Conservation (phyloP, 2,329 filamentous ascomycete species). For the Trichoderma polysporum region DNA sequence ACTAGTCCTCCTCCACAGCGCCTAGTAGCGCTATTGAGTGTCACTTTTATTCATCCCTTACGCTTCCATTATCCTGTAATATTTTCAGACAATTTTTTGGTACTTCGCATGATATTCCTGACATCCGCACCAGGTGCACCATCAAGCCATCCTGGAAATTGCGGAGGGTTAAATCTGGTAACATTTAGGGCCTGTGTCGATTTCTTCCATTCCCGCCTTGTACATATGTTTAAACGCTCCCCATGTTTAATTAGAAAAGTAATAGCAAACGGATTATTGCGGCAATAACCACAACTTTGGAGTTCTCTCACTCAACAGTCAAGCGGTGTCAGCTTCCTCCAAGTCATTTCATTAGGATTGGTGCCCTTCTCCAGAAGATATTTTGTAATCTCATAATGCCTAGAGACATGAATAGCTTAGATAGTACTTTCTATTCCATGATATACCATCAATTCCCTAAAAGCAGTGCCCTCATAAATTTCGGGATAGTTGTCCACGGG, state of each 20-base stretch:
- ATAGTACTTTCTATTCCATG: no score
- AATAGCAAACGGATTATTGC: not conserved
- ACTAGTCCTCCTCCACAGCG: no score
- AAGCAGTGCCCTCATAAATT: not conserved
- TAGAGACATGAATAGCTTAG: not conserved
- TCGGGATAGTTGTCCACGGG: accelerated
- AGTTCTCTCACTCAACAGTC: not conserved
- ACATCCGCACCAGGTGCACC: not conserved
- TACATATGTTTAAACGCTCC: not conserved
- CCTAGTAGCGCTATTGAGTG: no score
- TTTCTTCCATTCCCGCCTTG: not conserved
- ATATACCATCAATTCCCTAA: not conserved
- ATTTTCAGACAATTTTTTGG: no score
- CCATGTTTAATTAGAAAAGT: not conserved
- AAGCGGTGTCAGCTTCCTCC: not conserved
- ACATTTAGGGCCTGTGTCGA: not conserved
- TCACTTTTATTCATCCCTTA: no score
- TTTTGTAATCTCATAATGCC: not conserved
- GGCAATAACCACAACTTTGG: accelerated
- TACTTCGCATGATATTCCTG: no score
- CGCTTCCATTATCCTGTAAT: no score
- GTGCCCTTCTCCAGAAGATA: not conserved
- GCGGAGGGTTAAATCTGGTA: no score
- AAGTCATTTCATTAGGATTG: not conserved
- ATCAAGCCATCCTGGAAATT: not conserved